Evolutionary conservation across 768 basidiomycete genomes (phyloP), one percentile per base, ranked within the genome.

Genomic region (Leucocoprinus birnbaumii): DNA sequence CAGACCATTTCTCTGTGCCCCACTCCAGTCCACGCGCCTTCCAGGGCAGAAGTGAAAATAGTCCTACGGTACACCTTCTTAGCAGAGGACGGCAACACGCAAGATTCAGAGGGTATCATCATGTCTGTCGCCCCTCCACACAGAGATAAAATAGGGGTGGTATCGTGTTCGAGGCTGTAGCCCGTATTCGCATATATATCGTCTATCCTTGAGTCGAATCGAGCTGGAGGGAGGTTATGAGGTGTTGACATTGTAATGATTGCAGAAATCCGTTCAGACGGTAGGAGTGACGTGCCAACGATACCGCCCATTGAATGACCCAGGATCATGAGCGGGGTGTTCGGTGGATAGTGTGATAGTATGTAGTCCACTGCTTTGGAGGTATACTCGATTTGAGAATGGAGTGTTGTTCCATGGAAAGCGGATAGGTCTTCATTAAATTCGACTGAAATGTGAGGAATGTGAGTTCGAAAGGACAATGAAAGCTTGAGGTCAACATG

Each of bases 291-390:
- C 0, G 85, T 84, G 8, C 91, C 93, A 3, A 96, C 94, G 45
- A 96, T 73, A 9, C 97, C 97, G 21, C 97, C 97, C 97, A 99
- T 99, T 10, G 95, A 98, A 67, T 98, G 96, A 2, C 90, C 97
- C 67, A 98, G 73, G 55, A 98, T 65, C 45, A 89, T 80, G 52
- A 98, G 82, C 34, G 72, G 62, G 2, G 89, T 86, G 51, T 79
- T 66, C 13, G 71, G 57, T 2, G 83, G 80, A 67, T 98, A 97
- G 24, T 84, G 73, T 0, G 88, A 86, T 37, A 94, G 80, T 58
- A 98, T 89, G 63, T 89, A 91, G 7, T 74, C 69, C 55, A 97
- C 83, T 13, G 88, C 87, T 41, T 77, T 73, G 31, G 80, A 71
- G 11, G 91, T 78, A 69, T 93, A 98, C 24, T 75, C 68, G 19